Evolutionary conservation across 2,329 filamentous ascomycete genomes (phyloP), one percentile per base, ranked within the genome.

Genomic region (Epichloe coenophiala): DNA sequence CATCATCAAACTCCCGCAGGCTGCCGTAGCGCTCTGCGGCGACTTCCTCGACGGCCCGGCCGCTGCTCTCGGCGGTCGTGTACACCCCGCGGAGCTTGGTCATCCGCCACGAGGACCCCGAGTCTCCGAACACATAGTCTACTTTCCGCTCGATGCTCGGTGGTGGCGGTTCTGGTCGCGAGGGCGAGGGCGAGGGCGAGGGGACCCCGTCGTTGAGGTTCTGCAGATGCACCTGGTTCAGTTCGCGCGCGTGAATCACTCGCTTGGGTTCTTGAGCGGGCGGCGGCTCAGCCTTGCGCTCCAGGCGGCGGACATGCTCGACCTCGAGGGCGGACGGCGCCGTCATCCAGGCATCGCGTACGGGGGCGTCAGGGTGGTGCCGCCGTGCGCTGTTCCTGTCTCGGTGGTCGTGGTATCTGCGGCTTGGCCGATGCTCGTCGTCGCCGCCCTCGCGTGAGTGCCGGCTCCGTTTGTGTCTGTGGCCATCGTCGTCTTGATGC

Each of bases 281-380:
- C 17, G 68, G 71, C 38, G 70, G 70, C 57, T 81, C 81, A 6
- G 70, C 64, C 53, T 80, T 80, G 54, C 76, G 47, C 1, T 68
- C 67, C 4, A 70, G 71, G 53, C 78, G 74, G 61, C 86, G 78
- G 47, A 88, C 76, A 63, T 95, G 95, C 62, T 97, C 90, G 51
- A 97, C 74, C 49, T 90, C 84, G 37, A 95, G 69, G 0, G 84
- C 81, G 0, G 86, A 87, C 0, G 91, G 89, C 0, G 84, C 84
- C 53, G 89, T 84, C 93, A 98, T 98, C 90, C 94, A 98, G 0
- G 85, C 80, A 65, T 97, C 93, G 55, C 94, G 80, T 57, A 82
- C 76, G 35, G 83, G 60, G 55, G 75, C 73, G 21, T 79, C 75
- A 37, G 78, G 70, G 1, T 73, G 75, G 1, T 73, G 75, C 4